Evolutionary conservation across 495 filamentous ascomycete species (phyloP), one percentile per base, ranked within the genome.

Genomic region (Aspergillus sclerotioniger): DNA sequence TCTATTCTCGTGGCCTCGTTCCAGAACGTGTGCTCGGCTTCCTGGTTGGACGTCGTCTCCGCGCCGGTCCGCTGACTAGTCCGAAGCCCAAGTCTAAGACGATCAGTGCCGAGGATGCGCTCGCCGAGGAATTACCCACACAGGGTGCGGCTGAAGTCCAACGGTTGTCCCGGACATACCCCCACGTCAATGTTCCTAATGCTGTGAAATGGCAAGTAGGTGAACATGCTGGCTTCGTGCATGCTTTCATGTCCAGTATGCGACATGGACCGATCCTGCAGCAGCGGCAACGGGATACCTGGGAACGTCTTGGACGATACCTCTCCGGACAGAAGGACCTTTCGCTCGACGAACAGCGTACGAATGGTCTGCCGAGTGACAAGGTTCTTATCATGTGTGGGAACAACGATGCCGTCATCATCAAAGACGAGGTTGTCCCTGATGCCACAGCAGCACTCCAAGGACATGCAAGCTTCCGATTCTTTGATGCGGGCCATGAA

Each of bases 1-100:
- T 91, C 15, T 92, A 89, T 63, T 78, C 76, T 3, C 72, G 75
- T 3, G 80, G 80, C 10, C 59, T 86, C 3, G 53, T 90, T 29
- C 88, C 88, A 0, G 82, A 87, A 48, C 70, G 67, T 49, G 45
- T 90, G 10, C 63, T 89, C 1, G 62, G 69, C 29, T 71, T 70
- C 35, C 66, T 88, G 8, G 83, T 90, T 2, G 66, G 71, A 13
- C 62, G 76, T 29, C 77, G 90, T 29, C 71, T 93, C 3, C 70
- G 71, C 49, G 72, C 71, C 4, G 76, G 76, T 1, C 76, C 75
- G 0, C 57, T 79, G 19, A 62, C 71, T 32, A 67, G 61, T 1
- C 67, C 75, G 6, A 75, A 74, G 46, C 65, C 71, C 6, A 70
- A 70, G 52, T 58, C 65, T 31, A 64, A 68, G 3, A 71, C 71